phyloP scores from a whole-genome alignment of 139 green algal genomes.

The Tetraselmis striata region DNA sequence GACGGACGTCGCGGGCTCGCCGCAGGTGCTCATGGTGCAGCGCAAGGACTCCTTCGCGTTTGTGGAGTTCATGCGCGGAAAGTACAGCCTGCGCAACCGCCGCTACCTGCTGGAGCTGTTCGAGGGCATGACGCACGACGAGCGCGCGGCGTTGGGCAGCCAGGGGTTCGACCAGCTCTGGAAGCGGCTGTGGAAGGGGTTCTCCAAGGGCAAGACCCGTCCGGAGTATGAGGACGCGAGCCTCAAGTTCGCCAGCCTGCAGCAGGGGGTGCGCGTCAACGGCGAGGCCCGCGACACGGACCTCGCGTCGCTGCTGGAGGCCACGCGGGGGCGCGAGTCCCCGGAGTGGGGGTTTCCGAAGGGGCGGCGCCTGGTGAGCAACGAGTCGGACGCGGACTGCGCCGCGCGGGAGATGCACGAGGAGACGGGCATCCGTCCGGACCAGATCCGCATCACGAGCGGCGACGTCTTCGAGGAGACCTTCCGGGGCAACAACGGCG shows the following conservation, averaged over 20 bases:
- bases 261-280: background rate
- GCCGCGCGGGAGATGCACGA: constrained; percentile 18
- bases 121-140: constrained; percentile 6
- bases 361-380: constrained; percentile 13
- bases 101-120: constrained; percentile 12
- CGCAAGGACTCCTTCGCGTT: constrained; percentile 18
- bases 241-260: background rate
- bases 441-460: background rate
- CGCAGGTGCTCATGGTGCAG: constrained; percentile 21
- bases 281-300: background rate
- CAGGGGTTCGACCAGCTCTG: background rate
- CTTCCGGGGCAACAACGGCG: constrained; percentile 11
- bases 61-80: constrained; percentile 20
- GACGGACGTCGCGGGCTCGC: background rate
- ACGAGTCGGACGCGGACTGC: constrained; percentile 11
- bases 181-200: background rate
- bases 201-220: too few species aligned
- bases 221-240: background rate
- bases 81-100: constrained; percentile 7
- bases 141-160: background rate
- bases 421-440: constrained; percentile 6
- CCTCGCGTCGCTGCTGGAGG: background rate
- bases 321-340: too few species aligned
- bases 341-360: constrained; percentile 21
- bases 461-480: constrained; percentile 7